Evolutionary conservation across 805 yeast species (phyloP).

Genomic region (Sugiyamaella floridensis): DNA sequence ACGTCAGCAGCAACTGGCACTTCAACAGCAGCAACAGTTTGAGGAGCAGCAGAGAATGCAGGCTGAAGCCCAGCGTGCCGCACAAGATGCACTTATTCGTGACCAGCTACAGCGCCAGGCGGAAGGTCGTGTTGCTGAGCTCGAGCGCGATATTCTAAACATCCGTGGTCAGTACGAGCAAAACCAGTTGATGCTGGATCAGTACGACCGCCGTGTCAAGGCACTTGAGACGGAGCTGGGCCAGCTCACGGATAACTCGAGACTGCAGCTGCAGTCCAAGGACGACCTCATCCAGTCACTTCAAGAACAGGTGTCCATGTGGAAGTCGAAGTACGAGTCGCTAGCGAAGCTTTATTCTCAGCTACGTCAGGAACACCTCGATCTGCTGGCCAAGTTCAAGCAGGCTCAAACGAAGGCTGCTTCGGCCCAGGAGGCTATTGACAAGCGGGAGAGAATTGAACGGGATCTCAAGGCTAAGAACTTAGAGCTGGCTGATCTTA

Average conservation of each 20-base stretch:
- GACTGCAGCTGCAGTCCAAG: conserved; percentile 66
- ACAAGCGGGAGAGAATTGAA: conserved; percentile 73
- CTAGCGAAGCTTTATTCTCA: conserved; percentile 86
- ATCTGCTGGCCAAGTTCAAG: conserved; percentile 67
- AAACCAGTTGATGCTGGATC: conserved; percentile 76
- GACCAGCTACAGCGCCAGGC: conserved; percentile 67
- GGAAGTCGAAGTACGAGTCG: conserved; percentile 84
- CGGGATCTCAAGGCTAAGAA: conserved; percentile 79
- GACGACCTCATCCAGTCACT: conserved; percentile 62
- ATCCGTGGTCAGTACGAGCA: conserved; percentile 77
- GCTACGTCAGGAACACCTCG: conserved; percentile 84
- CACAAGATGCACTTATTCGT: conserved; percentile 61
- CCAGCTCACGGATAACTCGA: conserved; percentile 54
- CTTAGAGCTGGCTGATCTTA: conserved; percentile 79
- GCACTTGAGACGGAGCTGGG: conserved; percentile 67
- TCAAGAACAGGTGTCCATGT: conserved; percentile 66
- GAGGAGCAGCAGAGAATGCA: conserved; percentile 72
- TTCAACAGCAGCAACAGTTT: conserved; percentile 60
- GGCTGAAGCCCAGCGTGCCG: conserved; percentile 58
- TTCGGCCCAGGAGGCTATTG: conserved; percentile 82
- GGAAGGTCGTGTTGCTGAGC: conserved; percentile 69
- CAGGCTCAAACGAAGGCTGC: conserved; percentile 80
- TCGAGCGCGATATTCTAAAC: conserved; percentile 72
- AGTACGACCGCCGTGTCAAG: conserved; percentile 80
- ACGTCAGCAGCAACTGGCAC: conserved; percentile 60